Conservation (phyloP, 768 basidiomycete genomes). For the Lentinula lateritia region DNA sequence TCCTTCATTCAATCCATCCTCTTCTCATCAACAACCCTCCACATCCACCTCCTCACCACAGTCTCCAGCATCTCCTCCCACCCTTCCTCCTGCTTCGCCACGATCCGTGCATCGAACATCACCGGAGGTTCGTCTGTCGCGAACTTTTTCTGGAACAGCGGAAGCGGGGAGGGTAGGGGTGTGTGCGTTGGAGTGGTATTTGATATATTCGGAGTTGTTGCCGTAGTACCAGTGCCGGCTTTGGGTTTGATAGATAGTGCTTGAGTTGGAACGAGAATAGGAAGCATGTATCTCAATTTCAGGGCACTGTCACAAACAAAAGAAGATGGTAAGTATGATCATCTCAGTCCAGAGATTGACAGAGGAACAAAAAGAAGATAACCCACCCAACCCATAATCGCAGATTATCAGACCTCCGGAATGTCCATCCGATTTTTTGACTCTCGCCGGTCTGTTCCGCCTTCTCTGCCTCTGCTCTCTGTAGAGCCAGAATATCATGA, state of each 20-base stretch:
- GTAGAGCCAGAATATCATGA: constrained; percentile 72
- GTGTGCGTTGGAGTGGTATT: constrained; percentile 15
- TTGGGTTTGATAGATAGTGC: constrained; percentile 11
- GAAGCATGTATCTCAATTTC: constrained; percentile 76
- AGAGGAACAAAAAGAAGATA: neutral
- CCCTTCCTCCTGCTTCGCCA: constrained; percentile 69
- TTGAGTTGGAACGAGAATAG: constrained; percentile 51
- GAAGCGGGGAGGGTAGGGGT: constrained; percentile 21
- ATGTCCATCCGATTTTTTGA: constrained; percentile 72
- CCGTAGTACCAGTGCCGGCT: constrained; percentile 9
- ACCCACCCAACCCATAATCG: constrained; percentile 81
- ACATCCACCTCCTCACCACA: constrained; percentile 60
- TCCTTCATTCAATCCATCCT: constrained; percentile 27
- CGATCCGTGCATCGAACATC: constrained; percentile 64
- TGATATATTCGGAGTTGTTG: constrained; percentile 2
- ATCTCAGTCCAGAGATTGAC: neutral
- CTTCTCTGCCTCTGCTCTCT: constrained; percentile 35
- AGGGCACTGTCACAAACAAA: constrained; percentile 48
- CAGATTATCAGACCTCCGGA: constrained; percentile 81
- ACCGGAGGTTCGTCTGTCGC: constrained; percentile 44
- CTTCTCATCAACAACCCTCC: constrained; percentile 62
- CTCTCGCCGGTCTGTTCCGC: constrained; percentile 25
- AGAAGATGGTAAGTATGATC: neutral
- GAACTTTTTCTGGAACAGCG: constrained; percentile 23
- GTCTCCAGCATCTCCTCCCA: constrained; percentile 80